Evolutionary conservation across 2,329 filamentous ascomycete species (phyloP), one percentile per base, ranked within the genome.

Genomic region (Ophiosphaerella herpotricha): DNA sequence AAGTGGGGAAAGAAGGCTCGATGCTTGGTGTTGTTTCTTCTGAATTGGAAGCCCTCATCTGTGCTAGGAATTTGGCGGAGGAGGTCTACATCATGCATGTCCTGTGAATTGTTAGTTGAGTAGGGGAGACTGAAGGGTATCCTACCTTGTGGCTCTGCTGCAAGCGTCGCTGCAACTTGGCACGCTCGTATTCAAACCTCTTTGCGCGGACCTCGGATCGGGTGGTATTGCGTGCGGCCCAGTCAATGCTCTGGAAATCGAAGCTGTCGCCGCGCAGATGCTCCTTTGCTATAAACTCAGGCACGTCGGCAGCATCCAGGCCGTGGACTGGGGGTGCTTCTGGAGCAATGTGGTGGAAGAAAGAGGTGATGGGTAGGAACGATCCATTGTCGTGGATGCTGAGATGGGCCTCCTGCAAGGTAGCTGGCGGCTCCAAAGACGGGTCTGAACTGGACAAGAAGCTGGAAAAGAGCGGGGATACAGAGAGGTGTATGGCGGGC

Each of bases 1-100:
- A 83, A 85, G 62, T 85, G 83, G 26, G 79, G 76, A 39, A 81
- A 77, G n/a, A 73, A 75, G 4, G 80, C 77, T 46, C 74, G 77
- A 54, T 80, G 76, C 9, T 70, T 70, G 0, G 78, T 80, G 52
- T 79, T 76, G 73, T 80, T 80, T 26, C 76, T 71, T 37, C 74
- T 74, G 47, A 78, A 79, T 4, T 70, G 72, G 64, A 81, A 82
- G 55, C 75, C 80, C 16, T 64, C 70, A 53, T 80, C 80, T 1
- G 68, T 71, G 33, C 68, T 68, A 7, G 72, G 72, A 8, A 79
- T 58, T 13, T 55, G 52, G n/a, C 38, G 42, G 16, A 50, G 7
- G 26, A 29, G 26, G 2, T 7, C 26, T 8, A 11, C 7, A 11
- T 29, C 26, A 11, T 29, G 26, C 6, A 29, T 51, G 32, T 39